phyloP scores from a whole-genome alignment of 805 yeast species.

The Wickerhamomyces rabaulensis region DNA sequence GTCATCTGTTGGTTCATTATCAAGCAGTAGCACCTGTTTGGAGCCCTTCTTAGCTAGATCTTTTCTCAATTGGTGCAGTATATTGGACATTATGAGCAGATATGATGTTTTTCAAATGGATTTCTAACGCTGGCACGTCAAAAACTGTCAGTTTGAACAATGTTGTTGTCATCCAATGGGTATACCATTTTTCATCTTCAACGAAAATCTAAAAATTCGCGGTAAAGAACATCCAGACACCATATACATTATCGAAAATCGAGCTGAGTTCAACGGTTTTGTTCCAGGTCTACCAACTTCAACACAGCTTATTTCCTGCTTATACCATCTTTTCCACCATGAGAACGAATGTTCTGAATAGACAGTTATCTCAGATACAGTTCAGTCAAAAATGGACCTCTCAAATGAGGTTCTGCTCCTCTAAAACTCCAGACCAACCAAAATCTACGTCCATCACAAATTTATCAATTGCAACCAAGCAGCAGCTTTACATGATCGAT shows the following conservation, averaged over 20 bases:
- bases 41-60: not conserved
- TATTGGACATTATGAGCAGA: not conserved
- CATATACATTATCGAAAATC: not conserved
- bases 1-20: conserved; percentile 22
- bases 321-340: not conserved
- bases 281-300: no score
- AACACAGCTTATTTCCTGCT: no score
- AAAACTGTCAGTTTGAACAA: no score
- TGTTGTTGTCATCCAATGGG: no score
- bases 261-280: no score
- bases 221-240: not conserved
- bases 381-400: not conserved
- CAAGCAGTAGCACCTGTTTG: not conserved
- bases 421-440: not conserved
- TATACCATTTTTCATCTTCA: not conserved
- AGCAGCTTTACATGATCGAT: conserved; percentile 74
- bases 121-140: no score
- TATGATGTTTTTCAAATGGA: not conserved
- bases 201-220: not conserved
- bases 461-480: conserved; percentile 36
- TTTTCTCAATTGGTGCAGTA: not conserved
- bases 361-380: not conserved
- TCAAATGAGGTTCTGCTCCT: conserved; percentile 4
- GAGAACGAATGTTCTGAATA: not conserved
- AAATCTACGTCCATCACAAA: conserved; percentile 19